Evolutionary conservation across 192 early-diverging fungal genomes (phyloP), one percentile per base, ranked within the genome.

Genomic region (Paraglomus brasilianum): DNA sequence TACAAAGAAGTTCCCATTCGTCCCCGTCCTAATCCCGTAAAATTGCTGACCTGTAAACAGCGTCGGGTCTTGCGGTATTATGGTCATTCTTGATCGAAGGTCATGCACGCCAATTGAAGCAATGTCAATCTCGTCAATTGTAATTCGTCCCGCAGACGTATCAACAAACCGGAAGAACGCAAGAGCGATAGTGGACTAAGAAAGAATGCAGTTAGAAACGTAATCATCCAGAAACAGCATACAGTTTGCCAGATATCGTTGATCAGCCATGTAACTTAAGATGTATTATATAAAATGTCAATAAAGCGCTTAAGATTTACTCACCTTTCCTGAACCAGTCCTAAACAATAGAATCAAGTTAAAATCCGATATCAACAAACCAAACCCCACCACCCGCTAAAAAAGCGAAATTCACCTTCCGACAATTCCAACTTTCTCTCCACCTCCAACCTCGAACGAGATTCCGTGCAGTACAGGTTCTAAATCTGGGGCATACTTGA

Each of bases 351-450:
- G 3, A 3, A 30, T 30, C 30, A 3, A 30, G 30, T 30, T 30
- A 30, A 75, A 44, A 45, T 72, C 75, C 53, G 39, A 78, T 45
- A 22, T 66, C 78, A 61, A 70, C 19, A 30, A 30, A 41, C 30
- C 0, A 22, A 19, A 39, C 8, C 5, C 10, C 15, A 5, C 10
- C 2, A 55, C 14, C 85, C 85, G 4, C 87, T 90, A 30, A 30
- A 30, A 42, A 2, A 36, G 10, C 8, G 22, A 8, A 19, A 4
- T 45, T 62, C 19, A 62, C 10, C 95, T 85, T 11, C 95, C 95
- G 51, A 95, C 93, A 50, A 98, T 88, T 45, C 93, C 96, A 70
- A 98, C 89, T 73, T 93, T 95, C 76, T 86, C 84, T 19, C 78
- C 66, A 9, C 89, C 83, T 3, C 79, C 78, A 48, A 94, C 87